phyloP scores from a whole-genome alignment of 1,139 yeast species.

The Meyerozyma carpophila region DNA sequence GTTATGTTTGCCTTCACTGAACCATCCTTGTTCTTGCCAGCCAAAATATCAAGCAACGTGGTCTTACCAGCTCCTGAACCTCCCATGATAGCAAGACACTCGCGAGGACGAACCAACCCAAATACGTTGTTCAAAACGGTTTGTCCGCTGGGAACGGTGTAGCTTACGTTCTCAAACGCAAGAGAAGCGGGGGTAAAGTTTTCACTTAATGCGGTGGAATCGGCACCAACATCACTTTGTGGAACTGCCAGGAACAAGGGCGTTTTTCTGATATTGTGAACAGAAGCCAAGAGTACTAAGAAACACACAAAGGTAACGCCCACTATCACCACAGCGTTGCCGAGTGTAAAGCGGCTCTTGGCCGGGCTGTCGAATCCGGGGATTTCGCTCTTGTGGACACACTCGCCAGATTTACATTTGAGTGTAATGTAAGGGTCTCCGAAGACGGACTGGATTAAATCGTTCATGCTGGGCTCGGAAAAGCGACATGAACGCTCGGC shows the following conservation, averaged over 20 bases:
- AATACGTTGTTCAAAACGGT: slow-evolving; percentile 55
- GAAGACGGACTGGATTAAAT: slow-evolving; percentile 79
- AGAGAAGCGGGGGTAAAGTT: slow-evolving; percentile 72
- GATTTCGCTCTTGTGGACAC: slow-evolving; percentile 84
- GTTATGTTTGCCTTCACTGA: slow-evolving; percentile 55
- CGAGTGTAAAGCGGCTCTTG: slow-evolving; percentile 42
- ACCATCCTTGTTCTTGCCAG: slow-evolving; percentile 83
- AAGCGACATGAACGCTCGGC: slow-evolving; percentile 59
- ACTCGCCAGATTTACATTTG: slow-evolving; percentile 80
- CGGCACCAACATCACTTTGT: slow-evolving; percentile 23
- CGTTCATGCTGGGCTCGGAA: slow-evolving; percentile 95
- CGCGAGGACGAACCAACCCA: slow-evolving; percentile 81
- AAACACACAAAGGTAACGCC: slow-evolving; percentile 42
- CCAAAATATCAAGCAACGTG: slow-evolving; percentile 82
- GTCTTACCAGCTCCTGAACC: slow-evolving; percentile 99
- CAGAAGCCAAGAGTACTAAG: slow-evolving; percentile 33
- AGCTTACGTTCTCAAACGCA: slow-evolving; percentile 68
- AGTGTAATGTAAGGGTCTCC: slow-evolving; percentile 88
- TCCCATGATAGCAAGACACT: slow-evolving; percentile 94
- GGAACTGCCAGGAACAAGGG: slow-evolving; percentile 47
- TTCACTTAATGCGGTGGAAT: slow-evolving; percentile 39
- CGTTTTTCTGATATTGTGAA: slow-evolving; percentile 54
- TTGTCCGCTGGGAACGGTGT: slow-evolving; percentile 48
- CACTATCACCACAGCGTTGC: slow-evolving; percentile 45
- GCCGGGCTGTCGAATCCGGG: slow-evolving; percentile 84